Conservation (phyloP, 2,329 filamentous ascomycete species). For the Ophiocordyceps camponoti-leonardi region DNA sequence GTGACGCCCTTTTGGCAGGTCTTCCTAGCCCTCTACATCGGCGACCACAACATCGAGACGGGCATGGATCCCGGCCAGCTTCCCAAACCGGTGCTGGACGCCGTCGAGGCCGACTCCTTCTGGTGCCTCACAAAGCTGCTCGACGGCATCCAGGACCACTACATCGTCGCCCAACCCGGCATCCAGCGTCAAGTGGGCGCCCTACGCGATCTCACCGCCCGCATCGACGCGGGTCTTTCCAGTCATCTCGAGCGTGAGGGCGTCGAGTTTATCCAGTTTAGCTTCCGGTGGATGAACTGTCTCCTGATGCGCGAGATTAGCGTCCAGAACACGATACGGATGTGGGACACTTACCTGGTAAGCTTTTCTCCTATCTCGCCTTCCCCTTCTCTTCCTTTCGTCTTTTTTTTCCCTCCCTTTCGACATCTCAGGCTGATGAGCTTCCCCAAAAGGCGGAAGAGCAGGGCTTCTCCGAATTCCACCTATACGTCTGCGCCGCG, state of each 20-base stretch:
- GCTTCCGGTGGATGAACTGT: constrained; percentile 99
- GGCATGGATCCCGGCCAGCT: constrained; percentile 96
- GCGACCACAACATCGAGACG: constrained; percentile 77
- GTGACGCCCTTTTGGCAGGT: constrained; percentile 98
- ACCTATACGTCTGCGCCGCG: constrained; percentile 93
- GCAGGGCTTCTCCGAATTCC: constrained; percentile 95
- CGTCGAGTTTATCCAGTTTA: constrained; percentile 98
- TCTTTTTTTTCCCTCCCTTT: neutral
- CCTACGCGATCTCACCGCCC: constrained; percentile 72
- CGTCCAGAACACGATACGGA: constrained; percentile 88
- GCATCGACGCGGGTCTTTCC: constrained; percentile 71
- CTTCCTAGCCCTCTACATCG: constrained; percentile 86
- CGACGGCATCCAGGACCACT: constrained; percentile 98
- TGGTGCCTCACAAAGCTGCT: constrained; percentile 96
- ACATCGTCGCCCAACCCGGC: constrained; percentile 92
- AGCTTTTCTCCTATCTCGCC: constrained; percentile 13
- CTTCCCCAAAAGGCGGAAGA: constrained; percentile 63
- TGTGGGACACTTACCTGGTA: constrained; percentile 99
- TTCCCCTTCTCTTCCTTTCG: neutral
- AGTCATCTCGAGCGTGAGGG: constrained; percentile 82
- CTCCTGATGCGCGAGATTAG: constrained; percentile 94
- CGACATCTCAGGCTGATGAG: neutral
- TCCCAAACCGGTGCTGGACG: constrained; percentile 78
- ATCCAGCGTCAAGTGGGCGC: constrained; percentile 89
- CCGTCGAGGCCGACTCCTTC: constrained; percentile 93